These are phyloP conservation scores for Plantago coronopus DNA, from an alignment of 305 asterid genomes.

Conservation along the genomic window DNA sequence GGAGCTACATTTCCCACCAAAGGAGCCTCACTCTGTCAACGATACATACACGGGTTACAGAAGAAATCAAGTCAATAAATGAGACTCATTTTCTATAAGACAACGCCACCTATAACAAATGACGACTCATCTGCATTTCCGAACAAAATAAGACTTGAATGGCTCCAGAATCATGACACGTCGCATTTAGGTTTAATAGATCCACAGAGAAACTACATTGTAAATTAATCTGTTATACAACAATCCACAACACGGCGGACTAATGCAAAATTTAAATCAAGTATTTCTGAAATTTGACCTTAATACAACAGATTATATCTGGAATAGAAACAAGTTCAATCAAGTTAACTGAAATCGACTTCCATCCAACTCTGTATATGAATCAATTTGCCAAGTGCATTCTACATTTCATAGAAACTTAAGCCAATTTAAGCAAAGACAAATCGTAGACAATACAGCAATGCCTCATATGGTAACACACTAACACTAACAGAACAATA, in stretches of 20 bases:
- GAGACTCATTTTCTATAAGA: background rate
- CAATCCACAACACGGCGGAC: no score
- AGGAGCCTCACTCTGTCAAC: slow-evolving; percentile 65
- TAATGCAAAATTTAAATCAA: no score
- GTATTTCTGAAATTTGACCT: no score
- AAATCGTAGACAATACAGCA: background rate
- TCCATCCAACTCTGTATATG: background rate
- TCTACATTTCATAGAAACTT: background rate
- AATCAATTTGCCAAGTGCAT: background rate
- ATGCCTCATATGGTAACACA: background rate
- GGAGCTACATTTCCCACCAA: slow-evolving; percentile 89
- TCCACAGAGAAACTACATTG: no score
- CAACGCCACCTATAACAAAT: background rate
- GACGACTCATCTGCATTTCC: no score
- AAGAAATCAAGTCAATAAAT: slow-evolving; percentile 5
- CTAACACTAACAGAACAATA: background rate
- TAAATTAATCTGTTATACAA: no score
- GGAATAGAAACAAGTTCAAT: no score
- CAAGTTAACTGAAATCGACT: no score
- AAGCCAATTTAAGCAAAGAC: background rate
- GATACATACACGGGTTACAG: slow-evolving; percentile 6
- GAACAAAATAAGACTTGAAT: no score
- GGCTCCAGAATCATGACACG: no score
- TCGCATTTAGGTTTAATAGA: no score
- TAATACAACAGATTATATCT: no score